These are phyloP conservation scores for Aspergillus japonicus DNA, from an alignment of 2,329 filamentous ascomycete species.

Conservation along the genomic window DNA sequence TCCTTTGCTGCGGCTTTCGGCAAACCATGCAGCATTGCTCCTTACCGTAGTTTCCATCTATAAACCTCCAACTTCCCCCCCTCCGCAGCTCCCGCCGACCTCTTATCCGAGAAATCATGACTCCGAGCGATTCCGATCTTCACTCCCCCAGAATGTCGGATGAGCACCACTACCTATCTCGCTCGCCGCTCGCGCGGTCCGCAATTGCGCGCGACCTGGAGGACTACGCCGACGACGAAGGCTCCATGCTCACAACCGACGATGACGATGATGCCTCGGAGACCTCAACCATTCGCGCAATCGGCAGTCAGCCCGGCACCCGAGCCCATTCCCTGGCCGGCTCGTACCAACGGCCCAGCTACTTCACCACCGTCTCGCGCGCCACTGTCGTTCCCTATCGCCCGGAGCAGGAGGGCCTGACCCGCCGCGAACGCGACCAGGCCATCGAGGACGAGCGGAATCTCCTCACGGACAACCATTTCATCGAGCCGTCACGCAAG, in stretches of 20 bases:
- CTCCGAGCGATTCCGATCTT: slow-evolving; percentile 22
- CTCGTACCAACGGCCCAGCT: slow-evolving; percentile 74
- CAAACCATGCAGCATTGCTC: background rate
- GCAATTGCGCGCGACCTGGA: slow-evolving; percentile 66
- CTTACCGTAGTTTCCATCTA: background rate
- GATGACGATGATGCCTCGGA: slow-evolving; percentile 42
- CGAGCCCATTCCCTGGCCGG: slow-evolving; percentile 55
- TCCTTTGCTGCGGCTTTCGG: background rate
- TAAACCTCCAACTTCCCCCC: background rate
- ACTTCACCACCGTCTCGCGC: slow-evolving; percentile 69
- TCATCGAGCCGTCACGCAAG: slow-evolving; percentile 40
- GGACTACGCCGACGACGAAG: slow-evolving; percentile 60
- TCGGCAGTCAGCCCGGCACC: slow-evolving; percentile 37
- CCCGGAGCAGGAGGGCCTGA: slow-evolving; percentile 46
- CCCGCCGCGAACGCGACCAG: slow-evolving; percentile 54
- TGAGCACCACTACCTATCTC: slow-evolving; percentile 51
- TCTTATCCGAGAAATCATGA: slow-evolving; percentile 20
- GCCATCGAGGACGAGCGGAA: slow-evolving; percentile 58
- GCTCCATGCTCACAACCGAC: slow-evolving; percentile 34
- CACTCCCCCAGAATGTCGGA: slow-evolving; percentile 28
- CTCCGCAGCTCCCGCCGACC: background rate
- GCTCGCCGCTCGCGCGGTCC: slow-evolving; percentile 66
- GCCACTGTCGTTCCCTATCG: slow-evolving; percentile 63
- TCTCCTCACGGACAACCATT: slow-evolving; percentile 58
- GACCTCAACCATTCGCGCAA: slow-evolving; percentile 42